These are phyloP conservation scores for Aspergillus avenaceus DNA, from an alignment of 495 filamentous ascomycete genomes.

Conservation along the genomic window DNA sequence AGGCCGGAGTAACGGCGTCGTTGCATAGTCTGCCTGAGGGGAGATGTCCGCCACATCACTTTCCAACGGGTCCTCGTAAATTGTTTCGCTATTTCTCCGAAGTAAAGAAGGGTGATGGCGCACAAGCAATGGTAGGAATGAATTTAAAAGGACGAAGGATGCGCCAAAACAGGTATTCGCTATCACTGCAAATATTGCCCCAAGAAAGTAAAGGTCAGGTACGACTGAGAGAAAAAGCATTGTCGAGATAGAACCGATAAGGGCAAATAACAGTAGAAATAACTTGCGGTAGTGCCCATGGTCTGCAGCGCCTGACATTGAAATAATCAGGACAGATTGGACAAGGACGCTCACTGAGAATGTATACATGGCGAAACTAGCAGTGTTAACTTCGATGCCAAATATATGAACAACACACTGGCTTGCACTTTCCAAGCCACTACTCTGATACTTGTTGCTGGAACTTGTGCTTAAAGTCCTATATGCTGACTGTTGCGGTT, in stretches of 20 bases:
- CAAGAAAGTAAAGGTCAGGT: conserved; percentile 71
- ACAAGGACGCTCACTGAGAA: conserved; percentile 88
- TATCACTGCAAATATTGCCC: conserved; percentile 76
- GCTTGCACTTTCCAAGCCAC: conserved; percentile 29
- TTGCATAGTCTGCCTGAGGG: conserved; percentile 23
- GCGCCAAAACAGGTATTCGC: conserved; percentile 88
- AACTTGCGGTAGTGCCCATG: conserved; percentile 91
- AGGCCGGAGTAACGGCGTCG: conserved; percentile 25
- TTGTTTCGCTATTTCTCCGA: conserved; percentile 2
- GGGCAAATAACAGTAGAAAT: conserved; percentile 77
- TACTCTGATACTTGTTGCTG: conserved; percentile 17
- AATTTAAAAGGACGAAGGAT: conserved; percentile 81
- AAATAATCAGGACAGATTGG: conserved; percentile 86
- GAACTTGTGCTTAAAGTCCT: conserved; percentile 6
- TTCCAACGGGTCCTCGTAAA: neutral
- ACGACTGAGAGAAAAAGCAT: conserved; percentile 85
- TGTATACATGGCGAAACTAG: conserved; percentile 97
- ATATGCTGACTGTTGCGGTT: conserved; percentile 18
- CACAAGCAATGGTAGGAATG: conserved; percentile 77
- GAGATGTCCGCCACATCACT: neutral
- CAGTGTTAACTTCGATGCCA: conserved; percentile 86
- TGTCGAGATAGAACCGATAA: conserved; percentile 71
- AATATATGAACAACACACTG: conserved; percentile 83
- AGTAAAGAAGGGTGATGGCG: conserved; percentile 62
- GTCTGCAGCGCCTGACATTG: conserved; percentile 93